phyloP scores from a whole-genome alignment of 108 stramenopile species.

The Cyclostephanos tholiformis region DNA sequence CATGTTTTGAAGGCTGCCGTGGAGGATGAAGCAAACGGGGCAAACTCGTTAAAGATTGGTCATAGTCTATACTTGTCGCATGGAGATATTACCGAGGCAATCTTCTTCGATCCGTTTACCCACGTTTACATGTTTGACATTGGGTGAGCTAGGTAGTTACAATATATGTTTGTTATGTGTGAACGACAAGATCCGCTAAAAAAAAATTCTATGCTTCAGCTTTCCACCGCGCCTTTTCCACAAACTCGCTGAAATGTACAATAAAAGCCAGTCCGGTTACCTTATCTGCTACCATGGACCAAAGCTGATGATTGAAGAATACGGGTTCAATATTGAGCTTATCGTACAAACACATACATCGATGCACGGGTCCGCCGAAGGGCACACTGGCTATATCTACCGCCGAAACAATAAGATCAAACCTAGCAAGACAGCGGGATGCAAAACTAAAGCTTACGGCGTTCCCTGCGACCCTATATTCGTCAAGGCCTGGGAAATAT shows the following conservation, averaged over 20 bases:
- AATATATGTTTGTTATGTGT: no score
- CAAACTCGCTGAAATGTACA: conserved; percentile 71
- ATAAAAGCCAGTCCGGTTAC: conserved; percentile 60
- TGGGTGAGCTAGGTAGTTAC: conserved; percentile 65
- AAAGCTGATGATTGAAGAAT: conserved; percentile 66
- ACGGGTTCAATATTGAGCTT: conserved; percentile 82
- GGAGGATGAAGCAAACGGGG: conserved; percentile 19
- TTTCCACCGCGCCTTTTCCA: conserved; percentile 80
- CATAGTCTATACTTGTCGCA: conserved; percentile 69
- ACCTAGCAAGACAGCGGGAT: conserved; percentile 3
- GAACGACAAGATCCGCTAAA: no score
- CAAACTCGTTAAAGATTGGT: conserved; percentile 18
- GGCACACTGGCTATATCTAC: conserved; percentile 84
- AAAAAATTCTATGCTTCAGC: conserved; percentile 30
- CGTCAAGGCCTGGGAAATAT: conserved; percentile 51
- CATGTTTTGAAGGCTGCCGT: conserved; percentile 54
- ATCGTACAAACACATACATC: conserved; percentile 67
- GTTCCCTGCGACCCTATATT: conserved; percentile 73
- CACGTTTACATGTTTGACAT: conserved; percentile 99
- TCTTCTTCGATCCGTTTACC: conserved; percentile 93
- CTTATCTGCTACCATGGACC: conserved; percentile 84
- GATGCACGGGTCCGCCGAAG: conserved; percentile 89
- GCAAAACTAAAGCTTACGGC: conserved; percentile 19
- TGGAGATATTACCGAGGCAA: conserved; percentile 85
- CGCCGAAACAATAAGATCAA: conserved; percentile 30